These are phyloP conservation scores for Amesomyces nigricolor DNA, from an alignment of 2,329 filamentous ascomycete species.

Conservation along the genomic window DNA sequence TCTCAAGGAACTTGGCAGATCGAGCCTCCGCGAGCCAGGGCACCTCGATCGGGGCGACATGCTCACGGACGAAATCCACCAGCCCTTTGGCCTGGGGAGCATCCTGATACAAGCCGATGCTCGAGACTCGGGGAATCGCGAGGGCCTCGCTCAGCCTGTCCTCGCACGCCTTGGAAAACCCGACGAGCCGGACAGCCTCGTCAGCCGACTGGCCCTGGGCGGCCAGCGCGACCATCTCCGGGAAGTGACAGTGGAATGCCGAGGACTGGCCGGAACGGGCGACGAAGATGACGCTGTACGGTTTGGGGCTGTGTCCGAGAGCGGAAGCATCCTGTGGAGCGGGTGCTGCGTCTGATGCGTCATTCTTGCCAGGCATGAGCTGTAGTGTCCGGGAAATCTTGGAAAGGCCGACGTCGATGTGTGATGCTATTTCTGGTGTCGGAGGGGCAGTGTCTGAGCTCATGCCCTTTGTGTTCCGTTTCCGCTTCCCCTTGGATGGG, in stretches of 20 bases:
- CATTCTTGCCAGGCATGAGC: conserved; percentile 28
- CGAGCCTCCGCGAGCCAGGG: conserved; percentile 50
- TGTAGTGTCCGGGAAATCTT: conserved; percentile 57
- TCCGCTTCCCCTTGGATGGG: conserved; percentile 58
- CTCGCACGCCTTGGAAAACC: conserved; percentile 56
- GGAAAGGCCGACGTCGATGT: conserved; percentile 60
- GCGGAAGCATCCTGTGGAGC: neutral
- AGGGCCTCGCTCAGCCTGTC: conserved; percentile 51
- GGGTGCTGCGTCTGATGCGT: neutral
- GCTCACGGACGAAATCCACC: conserved; percentile 48
- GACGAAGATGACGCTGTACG: conserved; percentile 53
- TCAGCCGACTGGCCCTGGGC: conserved; percentile 38
- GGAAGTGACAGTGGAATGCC: conserved; percentile 54
- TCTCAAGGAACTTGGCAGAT: conserved; percentile 37
- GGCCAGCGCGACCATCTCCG: conserved; percentile 42
- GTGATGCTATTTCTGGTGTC: conserved; percentile 47
- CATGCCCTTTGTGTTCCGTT: conserved; percentile 42
- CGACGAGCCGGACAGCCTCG: conserved; percentile 51
- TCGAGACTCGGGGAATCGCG: conserved; percentile 58
- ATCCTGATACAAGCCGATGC: conserved; percentile 52
- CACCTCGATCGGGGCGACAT: conserved; percentile 48
- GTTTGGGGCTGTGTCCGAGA: neutral
- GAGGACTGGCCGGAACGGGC: conserved; percentile 52
- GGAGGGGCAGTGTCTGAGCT: conserved; percentile 29
- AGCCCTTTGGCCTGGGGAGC: conserved; percentile 54